phyloP scores from a whole-genome alignment of 306 rosid genomes.

The Prinsepia uniflora region DNA sequence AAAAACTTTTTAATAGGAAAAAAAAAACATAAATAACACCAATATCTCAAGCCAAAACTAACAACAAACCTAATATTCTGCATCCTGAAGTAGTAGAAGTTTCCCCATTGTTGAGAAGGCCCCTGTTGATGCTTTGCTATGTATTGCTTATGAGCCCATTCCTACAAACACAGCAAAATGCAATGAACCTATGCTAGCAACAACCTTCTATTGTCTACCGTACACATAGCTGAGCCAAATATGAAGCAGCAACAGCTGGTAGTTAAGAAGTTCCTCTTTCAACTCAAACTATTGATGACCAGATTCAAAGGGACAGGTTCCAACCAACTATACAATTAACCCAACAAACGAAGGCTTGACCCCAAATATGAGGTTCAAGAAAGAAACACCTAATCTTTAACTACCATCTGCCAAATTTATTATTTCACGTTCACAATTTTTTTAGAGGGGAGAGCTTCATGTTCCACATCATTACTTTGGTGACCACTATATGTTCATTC shows the following conservation, averaged over 20 bases:
- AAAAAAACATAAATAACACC: not conserved
- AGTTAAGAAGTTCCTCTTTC: not conserved
- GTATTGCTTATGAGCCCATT: constrained; percentile 99
- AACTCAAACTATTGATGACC: not conserved
- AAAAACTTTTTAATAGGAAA: not conserved
- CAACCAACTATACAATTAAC: not conserved
- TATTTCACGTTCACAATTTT: not conserved
- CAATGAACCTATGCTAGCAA: constrained; percentile 13
- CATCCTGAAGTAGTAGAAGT: constrained; percentile 97
- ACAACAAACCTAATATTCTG: constrained; percentile 71
- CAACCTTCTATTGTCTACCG: not conserved
- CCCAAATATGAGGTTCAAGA: not conserved
- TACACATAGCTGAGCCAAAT: not conserved
- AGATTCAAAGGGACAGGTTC: not conserved
- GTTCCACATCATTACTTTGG: constrained; percentile 6
- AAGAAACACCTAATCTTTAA: not conserved
- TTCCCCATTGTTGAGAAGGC: constrained; percentile 99
- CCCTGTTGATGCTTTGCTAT: constrained; percentile 97
- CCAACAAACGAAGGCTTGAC: not conserved
- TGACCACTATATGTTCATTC: constrained; percentile 10
- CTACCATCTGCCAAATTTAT: not conserved
- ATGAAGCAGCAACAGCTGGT: not conserved
- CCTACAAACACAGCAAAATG: constrained; percentile 45
- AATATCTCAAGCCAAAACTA: constrained; percentile 4
- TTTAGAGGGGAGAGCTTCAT: not conserved